A percentile compares a stretch with the other conserved stretches of the same genome.
phyloP scores from a whole-genome alignment of 805 yeast species.

The Candida endomychidarum region DNA sequence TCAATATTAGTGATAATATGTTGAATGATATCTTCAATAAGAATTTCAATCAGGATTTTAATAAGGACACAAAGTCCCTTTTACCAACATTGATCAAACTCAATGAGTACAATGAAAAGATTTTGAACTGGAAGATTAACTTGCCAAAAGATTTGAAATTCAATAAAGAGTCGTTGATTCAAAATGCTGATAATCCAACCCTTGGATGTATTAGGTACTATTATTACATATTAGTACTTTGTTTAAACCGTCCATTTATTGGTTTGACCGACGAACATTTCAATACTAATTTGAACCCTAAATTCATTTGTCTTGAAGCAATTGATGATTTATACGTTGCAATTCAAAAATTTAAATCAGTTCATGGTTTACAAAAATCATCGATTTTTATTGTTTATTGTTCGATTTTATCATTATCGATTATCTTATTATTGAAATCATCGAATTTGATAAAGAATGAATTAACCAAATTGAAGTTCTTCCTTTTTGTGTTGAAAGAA shows the following conservation, averaged over 20 bases:
- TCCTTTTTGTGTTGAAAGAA: conserved; percentile 41
- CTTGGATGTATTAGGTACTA: conserved; percentile 53
- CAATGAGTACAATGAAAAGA: conserved; percentile 49
- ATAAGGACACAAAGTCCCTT: conserved; percentile 42
- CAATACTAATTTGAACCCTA: conserved; percentile 20
- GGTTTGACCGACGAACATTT: conserved; percentile 33
- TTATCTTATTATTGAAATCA: conserved; percentile 36
- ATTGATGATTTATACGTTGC: conserved; percentile 44
- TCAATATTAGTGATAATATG: conserved; percentile 45
- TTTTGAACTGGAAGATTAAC: conserved; percentile 50
- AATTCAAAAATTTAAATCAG: conserved; percentile 33
- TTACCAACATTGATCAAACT: conserved; percentile 37
- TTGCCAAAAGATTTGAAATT: conserved; percentile 52
- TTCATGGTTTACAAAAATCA: conserved; percentile 41
- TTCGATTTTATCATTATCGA: conserved; percentile 45
- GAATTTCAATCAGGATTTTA: conserved; percentile 30
- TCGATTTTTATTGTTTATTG: conserved; percentile 51
- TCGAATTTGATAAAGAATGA: conserved; percentile 25
- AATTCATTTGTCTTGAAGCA: conserved; percentile 35
- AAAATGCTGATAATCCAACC: conserved; percentile 53
- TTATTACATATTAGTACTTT: conserved; percentile 57
- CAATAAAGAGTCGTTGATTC: conserved; percentile 41
- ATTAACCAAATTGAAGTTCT: conserved; percentile 32
- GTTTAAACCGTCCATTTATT: conserved; percentile 60
- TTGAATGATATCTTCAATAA: conserved; percentile 45